Base-by-base conservation (phyloP, 768 basidiomycete genomes). In the Amanita phalloides region DNA sequence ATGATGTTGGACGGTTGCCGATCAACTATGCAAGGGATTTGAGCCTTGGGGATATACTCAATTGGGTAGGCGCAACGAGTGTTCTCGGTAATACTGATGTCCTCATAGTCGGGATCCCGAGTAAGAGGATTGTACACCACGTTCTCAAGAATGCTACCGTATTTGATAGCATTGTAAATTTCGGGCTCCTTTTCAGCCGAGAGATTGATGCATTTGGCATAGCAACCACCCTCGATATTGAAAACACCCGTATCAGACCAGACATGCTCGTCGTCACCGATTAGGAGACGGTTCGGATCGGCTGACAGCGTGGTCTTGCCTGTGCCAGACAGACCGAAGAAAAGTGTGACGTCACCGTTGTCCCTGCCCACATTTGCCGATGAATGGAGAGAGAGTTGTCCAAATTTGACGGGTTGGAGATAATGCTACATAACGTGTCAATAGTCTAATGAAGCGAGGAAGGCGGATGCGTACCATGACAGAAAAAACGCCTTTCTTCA, bases 401-500 rank as follows among this genome's bases (percentile, higher is more conserved):
- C 92, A 63, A 96, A 98, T 66, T 96, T 98, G 75, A 98, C 86
- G 5, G 96, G 96, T 75, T 95, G 92, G 55, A 99, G 79, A 68
- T 98, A 99, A 72, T 99, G 95, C 84, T 86, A 52, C 51, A 53
- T 37, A 51, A 51, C 48, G 44, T 35, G 45, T 30, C 30, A 20
- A 38, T 45, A 38, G 45, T 46, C 20, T 26, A 45, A 21, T 17
- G 36, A 50, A 7, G 3, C 11, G 14, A 10, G 11, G 0, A 37
- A 23, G 30, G 25, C 5, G 35, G 28, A 52, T 21, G 35, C 28
- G 72, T 56, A 83, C 83, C 95, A 99, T 99, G 60, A 99, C 93
- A 41, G 88, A 91, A 76, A 99, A 99, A 66, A 99, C 90, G 64
- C 96, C 96, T 82, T 99, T 99, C 76, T 99, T 99, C 96, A 99